Evolutionary conservation across 2,329 filamentous ascomycete genomes (phyloP).

Genomic region (Fusarium neocosmosporiellum): DNA sequence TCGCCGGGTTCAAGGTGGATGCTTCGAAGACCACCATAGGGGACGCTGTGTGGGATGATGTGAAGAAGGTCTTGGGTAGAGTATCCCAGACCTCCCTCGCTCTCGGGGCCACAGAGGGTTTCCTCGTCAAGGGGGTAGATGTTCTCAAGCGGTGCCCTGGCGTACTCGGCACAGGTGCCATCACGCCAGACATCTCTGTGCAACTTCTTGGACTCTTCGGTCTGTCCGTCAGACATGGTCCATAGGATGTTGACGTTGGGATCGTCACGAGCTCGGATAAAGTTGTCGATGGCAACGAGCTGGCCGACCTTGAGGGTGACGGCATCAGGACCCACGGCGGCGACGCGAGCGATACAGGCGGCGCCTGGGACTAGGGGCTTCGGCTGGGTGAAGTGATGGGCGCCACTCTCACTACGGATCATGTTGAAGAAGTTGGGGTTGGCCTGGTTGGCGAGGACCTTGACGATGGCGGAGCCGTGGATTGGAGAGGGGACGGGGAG

Average conservation of each 20-base stretch:
- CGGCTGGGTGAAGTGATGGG: constrained; percentile 36
- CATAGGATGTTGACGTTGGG: constrained; percentile 44
- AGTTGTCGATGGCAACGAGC: constrained; percentile 48
- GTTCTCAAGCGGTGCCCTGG: constrained; percentile 50
- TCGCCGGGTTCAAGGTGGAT: constrained; percentile 59
- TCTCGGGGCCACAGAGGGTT: constrained; percentile 31
- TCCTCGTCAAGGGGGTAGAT: constrained; percentile 47
- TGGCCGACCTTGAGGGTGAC: constrained; percentile 47
- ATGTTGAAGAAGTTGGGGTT: constrained; percentile 41
- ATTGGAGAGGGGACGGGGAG: constrained; percentile 33
- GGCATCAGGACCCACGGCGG: constrained; percentile 48
- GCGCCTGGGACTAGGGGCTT: constrained; percentile 48
- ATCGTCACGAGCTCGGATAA: constrained; percentile 48
- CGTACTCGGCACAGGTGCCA: constrained; percentile 46
- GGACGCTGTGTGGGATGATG: constrained; percentile 50
- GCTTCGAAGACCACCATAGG: constrained; percentile 58
- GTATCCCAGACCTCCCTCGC: constrained; percentile 51
- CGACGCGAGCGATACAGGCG: constrained; percentile 51
- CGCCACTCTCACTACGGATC: constrained; percentile 18
- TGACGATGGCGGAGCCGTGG: constrained; percentile 33
- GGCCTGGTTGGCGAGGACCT: constrained; percentile 40
- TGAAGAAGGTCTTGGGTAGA: constrained; percentile 52
- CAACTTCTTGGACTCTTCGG: constrained; percentile 41
- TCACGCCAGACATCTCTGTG: constrained; percentile 46
- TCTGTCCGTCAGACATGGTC: constrained; percentile 44